These are phyloP conservation scores for Amoebophrya sp. DNA, from an alignment of 169 alveolate genomes.

Conservation along the genomic window DNA sequence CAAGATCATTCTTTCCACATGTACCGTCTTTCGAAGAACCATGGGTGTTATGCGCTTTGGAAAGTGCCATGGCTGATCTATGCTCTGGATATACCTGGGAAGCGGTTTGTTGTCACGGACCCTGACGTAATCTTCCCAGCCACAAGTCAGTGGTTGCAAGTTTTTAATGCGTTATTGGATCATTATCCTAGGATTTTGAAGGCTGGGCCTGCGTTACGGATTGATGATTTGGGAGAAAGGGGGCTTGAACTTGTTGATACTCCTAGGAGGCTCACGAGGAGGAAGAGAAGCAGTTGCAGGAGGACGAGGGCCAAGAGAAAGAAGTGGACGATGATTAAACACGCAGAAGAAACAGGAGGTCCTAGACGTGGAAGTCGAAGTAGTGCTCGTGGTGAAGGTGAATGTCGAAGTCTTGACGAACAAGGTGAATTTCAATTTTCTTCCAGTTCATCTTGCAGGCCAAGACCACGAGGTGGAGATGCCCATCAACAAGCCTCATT, in stretches of 20 bases:
- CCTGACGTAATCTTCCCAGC: not conserved
- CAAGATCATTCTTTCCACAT: too few species aligned
- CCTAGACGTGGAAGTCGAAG: not conserved
- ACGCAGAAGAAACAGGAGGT: not conserved
- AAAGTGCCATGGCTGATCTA: not conserved
- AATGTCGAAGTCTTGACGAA: not conserved
- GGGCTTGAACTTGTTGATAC: too few species aligned
- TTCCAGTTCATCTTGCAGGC: too few species aligned
- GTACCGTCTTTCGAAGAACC: not conserved
- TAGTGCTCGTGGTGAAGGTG: not conserved
- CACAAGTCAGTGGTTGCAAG: not conserved
- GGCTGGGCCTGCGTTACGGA: not conserved
- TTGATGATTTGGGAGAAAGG: not conserved
- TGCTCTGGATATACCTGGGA: not conserved
- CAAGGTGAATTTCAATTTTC: too few species aligned
- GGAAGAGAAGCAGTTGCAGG: too few species aligned
- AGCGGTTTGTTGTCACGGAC: not conserved
- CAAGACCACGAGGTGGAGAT: too few species aligned
- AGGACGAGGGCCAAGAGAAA: not conserved
- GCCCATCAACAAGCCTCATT: too few species aligned
- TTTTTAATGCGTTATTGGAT: not conserved
- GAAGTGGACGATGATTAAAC: not conserved
- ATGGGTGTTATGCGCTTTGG: not conserved
- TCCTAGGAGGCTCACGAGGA: too few species aligned
- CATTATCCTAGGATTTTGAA: not conserved